A percentile compares a stretch with the other conserved stretches of the same genome.
Evolutionary conservation across 805 yeast species (phyloP).

Genomic region (Wickerhamiella sergipiensis): DNA sequence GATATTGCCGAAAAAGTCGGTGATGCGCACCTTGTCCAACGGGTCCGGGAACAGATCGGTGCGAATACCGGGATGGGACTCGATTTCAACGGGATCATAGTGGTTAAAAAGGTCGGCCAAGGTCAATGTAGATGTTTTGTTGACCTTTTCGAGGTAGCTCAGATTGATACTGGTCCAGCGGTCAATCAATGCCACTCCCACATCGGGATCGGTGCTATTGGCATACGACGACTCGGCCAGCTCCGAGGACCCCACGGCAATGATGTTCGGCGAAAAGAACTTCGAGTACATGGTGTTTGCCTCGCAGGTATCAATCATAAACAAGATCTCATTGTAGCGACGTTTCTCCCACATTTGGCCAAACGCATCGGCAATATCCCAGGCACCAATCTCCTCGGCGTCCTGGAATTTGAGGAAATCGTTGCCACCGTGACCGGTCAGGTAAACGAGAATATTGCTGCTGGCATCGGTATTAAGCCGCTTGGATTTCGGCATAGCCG

Average conservation of each 20-base stretch:
- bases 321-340: conserved; percentile 86
- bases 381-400: conserved; percentile 91
- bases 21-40: conserved; percentile 53
- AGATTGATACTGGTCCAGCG: conserved; percentile 86
- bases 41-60: conserved; percentile 63
- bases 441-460: conserved; percentile 82
- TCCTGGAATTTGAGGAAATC: conserved; percentile 96
- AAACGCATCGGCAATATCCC: conserved; percentile 94
- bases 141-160: conserved; percentile 59
- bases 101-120: conserved; percentile 74
- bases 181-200: conserved; percentile 97
- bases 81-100: conserved; percentile 73
- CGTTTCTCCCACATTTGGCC: conserved; percentile 94
- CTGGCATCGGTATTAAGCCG: conserved; percentile 84
- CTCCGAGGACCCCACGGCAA: conserved; percentile 85
- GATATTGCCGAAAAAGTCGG: conserved; percentile 90
- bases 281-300: conserved; percentile 95
- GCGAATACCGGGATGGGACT: conserved; percentile 87
- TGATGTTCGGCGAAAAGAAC: conserved; percentile 80
- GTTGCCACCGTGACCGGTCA: conserved; percentile 99
- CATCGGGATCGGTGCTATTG: conserved; percentile 87
- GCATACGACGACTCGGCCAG: conserved; percentile 85
- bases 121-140: conserved; percentile 60
- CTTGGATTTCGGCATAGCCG: conserved; percentile 85
- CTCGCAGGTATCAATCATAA: conserved; percentile 98